A percentile compares a stretch with the other conserved stretches of the same genome.
These are phyloP conservation scores for Westerdykella sp. DNA, from an alignment of 2,329 filamentous ascomycete genomes.

Conservation along the genomic window DNA sequence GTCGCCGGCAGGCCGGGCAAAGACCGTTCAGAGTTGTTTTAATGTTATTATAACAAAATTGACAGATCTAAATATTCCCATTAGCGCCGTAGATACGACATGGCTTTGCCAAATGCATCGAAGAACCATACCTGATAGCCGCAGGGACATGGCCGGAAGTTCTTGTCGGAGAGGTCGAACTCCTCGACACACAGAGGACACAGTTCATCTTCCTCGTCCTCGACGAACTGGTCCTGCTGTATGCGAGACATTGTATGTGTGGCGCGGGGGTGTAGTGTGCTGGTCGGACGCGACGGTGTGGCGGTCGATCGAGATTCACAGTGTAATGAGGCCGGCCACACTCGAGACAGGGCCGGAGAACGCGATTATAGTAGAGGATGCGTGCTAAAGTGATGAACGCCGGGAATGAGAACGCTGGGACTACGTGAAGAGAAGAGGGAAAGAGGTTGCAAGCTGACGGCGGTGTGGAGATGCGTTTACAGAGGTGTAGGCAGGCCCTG, in stretches of 20 bases:
- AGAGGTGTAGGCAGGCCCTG: neutral
- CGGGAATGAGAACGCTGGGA: conserved; percentile 17
- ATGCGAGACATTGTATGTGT: conserved; percentile 42
- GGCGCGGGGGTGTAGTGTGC: conserved; percentile 8
- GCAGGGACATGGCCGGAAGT: conserved; percentile 94
- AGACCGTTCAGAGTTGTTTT: conserved; percentile 96
- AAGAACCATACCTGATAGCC: conserved; percentile 79
- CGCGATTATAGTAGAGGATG: conserved; percentile 6
- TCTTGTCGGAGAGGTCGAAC: conserved; percentile 94
- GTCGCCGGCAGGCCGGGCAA: conserved; percentile 92
- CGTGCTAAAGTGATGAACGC: conserved; percentile 26
- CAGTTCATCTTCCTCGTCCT: conserved; percentile 47
- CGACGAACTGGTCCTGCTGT: conserved; percentile 49
- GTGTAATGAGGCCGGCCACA: neutral
- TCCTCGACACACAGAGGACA: conserved; percentile 98
- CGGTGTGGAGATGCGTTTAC: conserved; percentile 1
- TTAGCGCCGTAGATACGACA: conserved; percentile 17
- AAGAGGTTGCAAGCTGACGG: conserved; percentile 17
- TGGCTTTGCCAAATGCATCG: conserved; percentile 13
- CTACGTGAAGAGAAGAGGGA: conserved; percentile 17
- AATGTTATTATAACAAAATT: conserved; percentile 99
- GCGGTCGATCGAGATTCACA: conserved; percentile 10
- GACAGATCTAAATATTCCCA: conserved; percentile 62
- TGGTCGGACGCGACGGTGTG: conserved; percentile 19
- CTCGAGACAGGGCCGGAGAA: conserved; percentile 2